Evolutionary conservation across 2,329 filamentous ascomycete species (phyloP), one percentile per base, ranked within the genome.

Genomic region (Neonectria neomacrospora): DNA sequence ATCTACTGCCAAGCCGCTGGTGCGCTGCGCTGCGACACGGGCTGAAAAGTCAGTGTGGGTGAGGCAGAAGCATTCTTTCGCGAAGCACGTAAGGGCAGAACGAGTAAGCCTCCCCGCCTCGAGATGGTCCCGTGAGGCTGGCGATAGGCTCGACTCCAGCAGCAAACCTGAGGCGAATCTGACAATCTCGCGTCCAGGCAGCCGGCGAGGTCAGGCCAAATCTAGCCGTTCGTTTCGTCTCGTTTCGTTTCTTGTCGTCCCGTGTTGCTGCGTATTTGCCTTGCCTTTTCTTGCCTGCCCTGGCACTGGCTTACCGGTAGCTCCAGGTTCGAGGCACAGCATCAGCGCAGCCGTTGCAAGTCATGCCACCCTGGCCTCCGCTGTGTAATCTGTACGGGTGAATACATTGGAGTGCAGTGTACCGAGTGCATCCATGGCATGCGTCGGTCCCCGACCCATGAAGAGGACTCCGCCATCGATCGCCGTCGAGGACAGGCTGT

Each of bases 331-430:
- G 64, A 71, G 65, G 63, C 59, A 70, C 72, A 73, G 71, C 63
- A 71, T 65, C 55, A 61, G 64, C 64, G 71, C 72, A 74, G 70
- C 68, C 61, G 68, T 71, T 68, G 66, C 61, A 71, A 67, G 72
- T 74, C 72, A 74, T 73, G 69, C 72, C 69, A 70, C 72, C 65
- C 53, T 14, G 26, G 41, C 34, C 14, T 41, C n/a, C n/a, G 37
- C 37, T 41, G 37, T 41, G 37, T 20, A 41, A 41, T 41, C 37
- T 18, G 37, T 3, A 18, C 37, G 16, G 37, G 10, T 18, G n/a
- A 41, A 41, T 20, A 20, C 37, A 41, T 11, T 41, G 37, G 37
- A 20, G n/a, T 18, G 37, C n/a, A n/a, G 37, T 41, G 14, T 41
- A 41, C 37, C 11, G 37, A 41, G 37, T 41, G 26, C n/a, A 18